Evolutionary conservation across 2,329 filamentous ascomycete species (phyloP).

Genomic region (Aspergillus tamarii): DNA sequence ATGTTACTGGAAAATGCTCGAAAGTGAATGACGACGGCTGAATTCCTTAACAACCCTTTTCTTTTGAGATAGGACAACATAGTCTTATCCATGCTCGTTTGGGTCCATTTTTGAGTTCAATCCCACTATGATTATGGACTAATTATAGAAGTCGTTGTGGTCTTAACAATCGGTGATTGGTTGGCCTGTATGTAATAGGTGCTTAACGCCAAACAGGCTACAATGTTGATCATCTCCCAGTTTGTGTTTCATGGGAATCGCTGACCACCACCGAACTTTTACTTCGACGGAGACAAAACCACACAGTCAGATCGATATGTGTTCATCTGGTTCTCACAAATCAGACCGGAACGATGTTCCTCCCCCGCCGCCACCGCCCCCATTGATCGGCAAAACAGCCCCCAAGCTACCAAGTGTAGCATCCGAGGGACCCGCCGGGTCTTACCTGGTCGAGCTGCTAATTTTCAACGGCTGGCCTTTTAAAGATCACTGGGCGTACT

Average conservation of each 20-base stretch:
- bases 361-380: background rate
- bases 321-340: background rate
- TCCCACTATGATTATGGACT: rapidly evolving
- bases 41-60: too few relatives aligned
- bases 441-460: conserved; percentile 34
- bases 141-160: too few relatives aligned
- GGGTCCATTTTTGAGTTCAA: too few relatives aligned
- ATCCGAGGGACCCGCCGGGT: conserved; percentile 10
- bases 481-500: conserved; percentile 44
- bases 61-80: too few relatives aligned
- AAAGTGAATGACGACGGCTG: too few relatives aligned
- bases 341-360: background rate
- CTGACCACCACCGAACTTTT: background rate
- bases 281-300: background rate
- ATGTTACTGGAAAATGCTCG: too few relatives aligned
- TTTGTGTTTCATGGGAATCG: background rate
- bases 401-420: background rate
- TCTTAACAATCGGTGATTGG: too few relatives aligned
- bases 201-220: too few relatives aligned
- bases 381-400: background rate
- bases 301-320: background rate
- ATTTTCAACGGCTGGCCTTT: conserved; percentile 38
- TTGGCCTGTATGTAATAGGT: too few relatives aligned
- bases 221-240: background rate
- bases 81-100: too few relatives aligned